phyloP scores from a whole-genome alignment of 257 asterid species.

The Anisodus acutangulus region DNA sequence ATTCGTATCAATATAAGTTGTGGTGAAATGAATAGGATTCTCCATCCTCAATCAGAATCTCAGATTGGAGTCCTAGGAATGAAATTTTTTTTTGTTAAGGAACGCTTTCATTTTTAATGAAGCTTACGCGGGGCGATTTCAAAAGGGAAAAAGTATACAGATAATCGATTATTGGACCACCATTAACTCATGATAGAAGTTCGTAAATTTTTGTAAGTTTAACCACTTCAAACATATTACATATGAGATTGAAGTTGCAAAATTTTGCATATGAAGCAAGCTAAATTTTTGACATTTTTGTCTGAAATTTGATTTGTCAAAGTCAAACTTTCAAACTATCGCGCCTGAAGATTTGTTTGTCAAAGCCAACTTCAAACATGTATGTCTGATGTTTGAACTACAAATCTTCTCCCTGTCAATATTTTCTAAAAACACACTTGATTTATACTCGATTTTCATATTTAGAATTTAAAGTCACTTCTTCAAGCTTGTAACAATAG shows the following conservation, averaged over 20 bases:
- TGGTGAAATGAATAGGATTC: not conserved
- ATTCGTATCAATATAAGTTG: not conserved
- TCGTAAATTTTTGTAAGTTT: not conserved
- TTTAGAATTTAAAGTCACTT: too few species aligned
- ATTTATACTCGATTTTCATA: too few species aligned
- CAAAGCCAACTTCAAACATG: too few species aligned
- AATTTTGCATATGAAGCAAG: not conserved
- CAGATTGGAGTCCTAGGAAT: too few species aligned
- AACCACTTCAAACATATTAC: not conserved
- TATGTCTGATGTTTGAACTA: too few species aligned
- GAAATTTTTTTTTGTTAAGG: not conserved
- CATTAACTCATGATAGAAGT: not conserved
- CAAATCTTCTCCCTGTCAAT: too few species aligned
- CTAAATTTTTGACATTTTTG: not conserved
- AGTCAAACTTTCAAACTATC: not conserved
- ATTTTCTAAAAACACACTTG: too few species aligned
- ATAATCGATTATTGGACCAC: not conserved
- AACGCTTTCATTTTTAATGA: not conserved
- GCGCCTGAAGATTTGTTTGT: too few species aligned
- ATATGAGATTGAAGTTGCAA: not conserved
- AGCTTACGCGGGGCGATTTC: not conserved
- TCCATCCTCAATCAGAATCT: too few species aligned
- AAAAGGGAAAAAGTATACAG: not conserved
- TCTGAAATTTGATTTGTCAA: not conserved
- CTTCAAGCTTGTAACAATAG: too few species aligned